Percentiles rank a stretch among this genome's conserved stretches.
Conservation (phyloP, 805 yeast genomes). For the Pichia californica region DNA sequence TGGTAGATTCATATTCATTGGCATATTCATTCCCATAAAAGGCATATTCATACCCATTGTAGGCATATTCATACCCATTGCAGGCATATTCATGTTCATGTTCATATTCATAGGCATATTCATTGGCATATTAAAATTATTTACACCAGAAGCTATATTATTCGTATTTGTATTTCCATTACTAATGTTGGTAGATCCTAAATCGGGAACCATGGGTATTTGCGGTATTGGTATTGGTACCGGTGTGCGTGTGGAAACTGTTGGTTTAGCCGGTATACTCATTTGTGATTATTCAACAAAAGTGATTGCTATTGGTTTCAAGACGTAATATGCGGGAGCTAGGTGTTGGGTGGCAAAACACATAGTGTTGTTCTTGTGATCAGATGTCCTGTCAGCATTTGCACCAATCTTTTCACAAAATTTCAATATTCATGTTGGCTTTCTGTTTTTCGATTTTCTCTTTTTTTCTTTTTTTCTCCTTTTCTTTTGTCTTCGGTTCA, state of each 20-base stretch:
- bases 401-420: too few species aligned
- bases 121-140: slow-evolving; percentile 5
- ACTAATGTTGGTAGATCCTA: neutral
- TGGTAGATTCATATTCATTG: neutral
- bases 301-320: too few species aligned
- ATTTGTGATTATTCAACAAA: too few species aligned
- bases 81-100: neutral
- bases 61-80: slow-evolving; percentile 1
- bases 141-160: neutral
- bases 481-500: too few species aligned
- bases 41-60: neutral
- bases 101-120: slow-evolving; percentile 3
- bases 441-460: too few species aligned
- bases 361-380: too few species aligned
- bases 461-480: too few species aligned
- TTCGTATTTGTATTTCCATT: neutral
- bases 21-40: slow-evolving; percentile 4
- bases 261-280: slow-evolving; percentile 4
- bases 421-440: too few species aligned
- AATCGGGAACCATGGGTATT: neutral
- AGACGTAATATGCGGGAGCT: too few species aligned
- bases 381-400: too few species aligned
- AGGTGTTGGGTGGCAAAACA: too few species aligned
- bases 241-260: neutral
- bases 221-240: neutral